Conservation (phyloP, 2,329 filamentous ascomycete species). For the Penicillium hesseltinei region DNA sequence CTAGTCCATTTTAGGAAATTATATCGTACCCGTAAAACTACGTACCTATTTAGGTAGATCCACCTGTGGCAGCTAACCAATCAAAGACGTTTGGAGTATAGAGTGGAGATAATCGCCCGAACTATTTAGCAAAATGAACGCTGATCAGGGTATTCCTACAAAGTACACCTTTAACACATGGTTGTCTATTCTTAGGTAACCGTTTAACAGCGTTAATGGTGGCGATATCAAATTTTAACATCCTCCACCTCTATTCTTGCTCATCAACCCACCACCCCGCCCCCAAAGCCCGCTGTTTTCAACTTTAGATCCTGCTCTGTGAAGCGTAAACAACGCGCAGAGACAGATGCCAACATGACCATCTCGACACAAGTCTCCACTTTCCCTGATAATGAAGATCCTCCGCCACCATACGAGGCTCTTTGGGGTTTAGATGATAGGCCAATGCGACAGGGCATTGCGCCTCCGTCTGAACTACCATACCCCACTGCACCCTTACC, state of each 20-base stretch:
- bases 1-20: not conserved
- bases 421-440: not conserved
- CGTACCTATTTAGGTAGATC: no score
- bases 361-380: not conserved
- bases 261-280: not conserved
- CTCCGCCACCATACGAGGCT: not conserved
- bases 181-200: not conserved
- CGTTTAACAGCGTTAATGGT: not conserved
- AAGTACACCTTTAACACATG: not conserved
- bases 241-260: not conserved
- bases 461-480: not conserved
- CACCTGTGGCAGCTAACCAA: no score
- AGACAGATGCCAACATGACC: not conserved
- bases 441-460: no score
- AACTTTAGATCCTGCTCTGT: not conserved
- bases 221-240: not conserved
- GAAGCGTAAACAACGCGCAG: not conserved
- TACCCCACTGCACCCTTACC: not conserved
- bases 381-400: not conserved
- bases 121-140: not conserved
- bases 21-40: not conserved
- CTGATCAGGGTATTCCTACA: not conserved
- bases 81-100: no score
- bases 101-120: no score
- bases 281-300: not conserved